A percentile compares a stretch with the other conserved stretches of the same genome.
Conservation (phyloP, 2,329 filamentous ascomycete genomes). For the Myotisia sp. region DNA sequence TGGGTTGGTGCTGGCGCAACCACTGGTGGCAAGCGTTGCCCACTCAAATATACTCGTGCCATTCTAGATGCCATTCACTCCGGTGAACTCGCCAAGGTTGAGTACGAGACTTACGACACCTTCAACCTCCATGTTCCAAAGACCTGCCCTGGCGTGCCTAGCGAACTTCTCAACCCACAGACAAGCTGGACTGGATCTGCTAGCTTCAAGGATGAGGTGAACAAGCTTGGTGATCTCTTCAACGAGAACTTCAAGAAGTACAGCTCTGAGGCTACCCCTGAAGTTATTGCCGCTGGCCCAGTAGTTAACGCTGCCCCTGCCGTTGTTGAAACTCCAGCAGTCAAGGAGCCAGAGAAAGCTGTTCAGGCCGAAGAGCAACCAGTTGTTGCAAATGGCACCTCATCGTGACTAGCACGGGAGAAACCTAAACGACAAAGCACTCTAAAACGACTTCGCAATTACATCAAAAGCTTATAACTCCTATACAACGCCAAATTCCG, state of each 20-base stretch:
- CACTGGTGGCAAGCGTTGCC: conserved; percentile 91
- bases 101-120: conserved; percentile 88
- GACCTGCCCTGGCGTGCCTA: conserved; percentile 73
- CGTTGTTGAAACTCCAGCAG: background rate
- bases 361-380: background rate
- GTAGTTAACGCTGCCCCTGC: conserved; percentile 12
- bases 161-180: conserved; percentile 86
- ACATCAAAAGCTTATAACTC: too few relatives aligned
- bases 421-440: too few relatives aligned
- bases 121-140: conserved; percentile 98
- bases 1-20: conserved; percentile 87
- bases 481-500: too few relatives aligned
- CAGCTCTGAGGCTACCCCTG: conserved; percentile 63
- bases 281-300: conserved; percentile 49
- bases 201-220: conserved; percentile 75
- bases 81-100: conserved; percentile 79
- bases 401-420: too few relatives aligned
- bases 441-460: too few relatives aligned
- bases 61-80: conserved; percentile 98
- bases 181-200: conserved; percentile 76
- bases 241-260: conserved; percentile 98
- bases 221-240: conserved; percentile 80
- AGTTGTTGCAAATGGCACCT: too few relatives aligned
- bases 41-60: conserved; percentile 94
- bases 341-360: conserved; percentile 2